phyloP scores from a whole-genome alignment of 2,329 filamentous ascomycete genomes.

The Lachnellula arida region DNA sequence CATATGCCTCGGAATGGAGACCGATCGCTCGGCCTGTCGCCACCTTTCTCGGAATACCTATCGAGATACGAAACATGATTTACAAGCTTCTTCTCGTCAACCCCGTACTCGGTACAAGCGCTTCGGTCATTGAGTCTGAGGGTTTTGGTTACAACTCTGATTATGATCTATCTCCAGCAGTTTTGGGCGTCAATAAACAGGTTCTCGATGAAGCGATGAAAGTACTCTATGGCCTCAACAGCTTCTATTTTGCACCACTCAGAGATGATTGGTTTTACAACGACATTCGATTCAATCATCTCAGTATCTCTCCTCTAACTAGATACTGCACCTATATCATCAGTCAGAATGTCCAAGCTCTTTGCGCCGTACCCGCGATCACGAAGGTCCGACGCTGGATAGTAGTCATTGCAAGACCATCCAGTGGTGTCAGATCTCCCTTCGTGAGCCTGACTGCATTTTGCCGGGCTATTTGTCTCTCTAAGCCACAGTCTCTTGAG shows the following conservation, averaged over 20 bases:
- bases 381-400: neutral
- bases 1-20: neutral
- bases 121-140: neutral
- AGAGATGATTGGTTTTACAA: neutral
- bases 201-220: neutral
- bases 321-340: neutral
- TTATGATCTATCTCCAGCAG: neutral
- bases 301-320: neutral
- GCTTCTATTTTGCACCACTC: neutral
- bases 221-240: neutral
- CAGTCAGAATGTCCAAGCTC: neutral
- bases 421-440: neutral
- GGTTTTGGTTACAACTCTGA: neutral
- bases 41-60: neutral
- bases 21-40: neutral
- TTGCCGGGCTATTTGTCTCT: neutral
- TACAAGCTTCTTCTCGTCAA: slow-evolving; percentile 1
- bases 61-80: neutral
- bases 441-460: neutral
- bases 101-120: neutral
- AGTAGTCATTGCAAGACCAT: neutral
- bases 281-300: neutral
- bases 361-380: neutral
- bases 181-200: neutral
- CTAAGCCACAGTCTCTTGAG: neutral